Conservation (phyloP, 257 asterid genomes). For the Haberlea rhodopensis region DNA sequence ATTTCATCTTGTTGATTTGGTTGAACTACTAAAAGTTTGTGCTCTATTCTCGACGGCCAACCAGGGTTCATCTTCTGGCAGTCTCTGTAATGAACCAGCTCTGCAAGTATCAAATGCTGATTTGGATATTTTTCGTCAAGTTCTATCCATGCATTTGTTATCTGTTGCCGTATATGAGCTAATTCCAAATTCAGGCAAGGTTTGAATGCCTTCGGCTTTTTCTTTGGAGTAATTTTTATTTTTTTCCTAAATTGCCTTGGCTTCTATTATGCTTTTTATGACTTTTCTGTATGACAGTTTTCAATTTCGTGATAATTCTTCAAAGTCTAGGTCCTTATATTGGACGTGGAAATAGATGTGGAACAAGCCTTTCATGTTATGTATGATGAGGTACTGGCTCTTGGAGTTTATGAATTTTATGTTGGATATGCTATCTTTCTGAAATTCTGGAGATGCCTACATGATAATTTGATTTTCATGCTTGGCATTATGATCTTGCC, state of each 20-base stretch:
- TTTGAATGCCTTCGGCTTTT: conserved; percentile 33
- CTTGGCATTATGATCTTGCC: no score
- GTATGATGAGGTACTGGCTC: conserved; percentile 46
- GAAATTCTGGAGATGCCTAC: background rate
- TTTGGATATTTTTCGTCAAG: conserved; percentile 43
- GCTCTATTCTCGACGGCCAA: conserved; percentile 21
- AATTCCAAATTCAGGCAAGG: conserved; percentile 73
- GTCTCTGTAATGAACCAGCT: conserved; percentile 24
- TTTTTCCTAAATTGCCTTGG: background rate
- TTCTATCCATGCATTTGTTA: conserved; percentile 46
- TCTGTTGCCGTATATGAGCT: conserved; percentile 52
- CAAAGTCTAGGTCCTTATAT: conserved; percentile 40
- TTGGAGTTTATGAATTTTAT: conserved; percentile 16
- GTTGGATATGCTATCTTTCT: no score
- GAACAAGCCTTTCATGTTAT: conserved; percentile 60
- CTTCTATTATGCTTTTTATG: background rate
- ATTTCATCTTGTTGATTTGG: conserved; percentile 8
- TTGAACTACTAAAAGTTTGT: conserved; percentile 5
- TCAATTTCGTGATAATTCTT: conserved; percentile 18
- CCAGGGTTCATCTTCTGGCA: conserved; percentile 47
- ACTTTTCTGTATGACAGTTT: background rate
- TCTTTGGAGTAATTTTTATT: background rate
- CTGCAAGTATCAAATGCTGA: conserved; percentile 33
- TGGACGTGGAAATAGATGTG: conserved; percentile 51
- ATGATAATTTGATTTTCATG: background rate